Evolutionary conservation across 2,329 filamentous ascomycete genomes (phyloP).

Genomic region (Gaeumannomyces sp.): DNA sequence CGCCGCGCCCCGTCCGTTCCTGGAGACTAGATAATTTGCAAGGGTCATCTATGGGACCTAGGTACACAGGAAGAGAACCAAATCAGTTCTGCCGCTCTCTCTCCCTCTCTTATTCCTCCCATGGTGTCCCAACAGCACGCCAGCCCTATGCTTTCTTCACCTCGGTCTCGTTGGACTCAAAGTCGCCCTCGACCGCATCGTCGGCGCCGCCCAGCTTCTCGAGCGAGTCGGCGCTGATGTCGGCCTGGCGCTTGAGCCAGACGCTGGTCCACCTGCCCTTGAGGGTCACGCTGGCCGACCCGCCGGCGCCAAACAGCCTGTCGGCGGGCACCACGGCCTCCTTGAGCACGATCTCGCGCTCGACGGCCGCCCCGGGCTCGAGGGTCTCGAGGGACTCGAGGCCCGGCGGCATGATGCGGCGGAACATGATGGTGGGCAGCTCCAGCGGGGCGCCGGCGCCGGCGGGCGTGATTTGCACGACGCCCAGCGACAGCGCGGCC

Average conservation of each 20-base stretch:
- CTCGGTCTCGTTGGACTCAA: background rate
- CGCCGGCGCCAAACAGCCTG: background rate
- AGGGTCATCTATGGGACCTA: background rate
- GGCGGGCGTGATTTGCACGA: conserved; percentile 9
- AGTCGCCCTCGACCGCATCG: background rate
- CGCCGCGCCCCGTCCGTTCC: too few relatives aligned
- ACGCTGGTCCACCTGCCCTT: conserved; percentile 6
- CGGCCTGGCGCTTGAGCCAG: background rate
- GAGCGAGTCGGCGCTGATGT: conserved; percentile 3
- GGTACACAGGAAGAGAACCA: background rate
- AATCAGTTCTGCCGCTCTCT: background rate
- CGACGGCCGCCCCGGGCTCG: conserved; percentile 5
- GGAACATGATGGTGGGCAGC: conserved; percentile 12
- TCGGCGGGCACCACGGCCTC: background rate
- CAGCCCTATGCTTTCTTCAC: background rate
- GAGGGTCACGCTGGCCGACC: background rate
- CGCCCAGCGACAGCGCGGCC: conserved; percentile 12
- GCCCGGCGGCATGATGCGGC: conserved; percentile 13
- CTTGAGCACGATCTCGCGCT: conserved; percentile 4
- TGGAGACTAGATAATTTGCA: background rate
- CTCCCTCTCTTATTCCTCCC: too few relatives aligned
- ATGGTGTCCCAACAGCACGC: too few relatives aligned
- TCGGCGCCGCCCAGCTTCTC: background rate
- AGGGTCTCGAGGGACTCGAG: conserved; percentile 10
- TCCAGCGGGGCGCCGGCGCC: conserved; percentile 7